A percentile compares a stretch with the other conserved stretches of the same genome.
These are phyloP conservation scores for Phyllosticta capitalensis DNA, from an alignment of 2,329 filamentous ascomycete species.

Conservation along the genomic window DNA sequence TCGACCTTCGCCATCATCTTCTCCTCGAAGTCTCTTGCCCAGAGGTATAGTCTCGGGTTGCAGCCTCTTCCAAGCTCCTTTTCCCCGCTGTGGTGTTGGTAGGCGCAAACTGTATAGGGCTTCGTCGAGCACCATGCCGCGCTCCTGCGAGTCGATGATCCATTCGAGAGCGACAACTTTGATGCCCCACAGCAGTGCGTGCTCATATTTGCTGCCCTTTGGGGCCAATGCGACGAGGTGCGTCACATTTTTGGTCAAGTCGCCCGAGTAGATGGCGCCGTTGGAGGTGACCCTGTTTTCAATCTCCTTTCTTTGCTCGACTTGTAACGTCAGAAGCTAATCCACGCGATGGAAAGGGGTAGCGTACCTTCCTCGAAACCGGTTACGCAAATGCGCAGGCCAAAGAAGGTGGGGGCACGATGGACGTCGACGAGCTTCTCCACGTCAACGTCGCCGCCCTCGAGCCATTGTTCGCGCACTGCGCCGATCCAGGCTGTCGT, in stretches of 20 bases:
- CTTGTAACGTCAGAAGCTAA: conserved; percentile 33
- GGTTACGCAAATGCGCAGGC: conserved; percentile 57
- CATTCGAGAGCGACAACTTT: conserved; percentile 73
- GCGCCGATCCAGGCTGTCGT: conserved; percentile 76
- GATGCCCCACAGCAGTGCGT: conserved; percentile 75
- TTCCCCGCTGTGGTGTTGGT: conserved; percentile 60
- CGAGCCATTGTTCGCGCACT: conserved; percentile 69
- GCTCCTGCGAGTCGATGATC: conserved; percentile 71
- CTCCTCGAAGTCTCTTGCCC: conserved; percentile 23
- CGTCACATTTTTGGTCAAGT: conserved; percentile 76
- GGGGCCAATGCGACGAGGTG: conserved; percentile 76
- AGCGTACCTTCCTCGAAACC: conserved; percentile 56
- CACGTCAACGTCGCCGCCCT: conserved; percentile 67
- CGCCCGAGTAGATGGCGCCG: conserved; percentile 77
- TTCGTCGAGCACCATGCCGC: conserved; percentile 89
- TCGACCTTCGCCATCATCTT: conserved; percentile 42
- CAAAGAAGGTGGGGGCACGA: conserved; percentile 53
- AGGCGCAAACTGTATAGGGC: conserved; percentile 69
- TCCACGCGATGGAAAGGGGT: not conserved
- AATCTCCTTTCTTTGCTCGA: conserved; percentile 58
- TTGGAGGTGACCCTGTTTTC: conserved; percentile 57
- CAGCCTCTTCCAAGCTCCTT: conserved; percentile 58
- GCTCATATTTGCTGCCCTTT: conserved; percentile 80
- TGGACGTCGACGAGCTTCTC: conserved; percentile 57
- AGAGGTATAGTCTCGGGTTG: conserved; percentile 30